Conservation (phyloP, 2,329 filamentous ascomycete species). For the Colletotrichum noveboracense region DNA sequence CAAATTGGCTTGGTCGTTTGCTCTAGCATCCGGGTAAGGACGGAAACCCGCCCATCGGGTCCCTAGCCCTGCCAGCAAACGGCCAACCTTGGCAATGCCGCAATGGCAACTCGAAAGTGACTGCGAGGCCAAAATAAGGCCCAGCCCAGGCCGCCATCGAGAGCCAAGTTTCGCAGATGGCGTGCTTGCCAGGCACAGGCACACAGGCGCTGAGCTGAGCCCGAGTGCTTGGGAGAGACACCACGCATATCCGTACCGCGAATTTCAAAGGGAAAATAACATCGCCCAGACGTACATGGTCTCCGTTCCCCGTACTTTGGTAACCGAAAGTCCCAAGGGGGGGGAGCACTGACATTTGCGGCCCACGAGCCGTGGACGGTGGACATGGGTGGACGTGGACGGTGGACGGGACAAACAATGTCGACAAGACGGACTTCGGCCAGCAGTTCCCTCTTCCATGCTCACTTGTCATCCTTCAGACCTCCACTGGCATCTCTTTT, state of each 20-base stretch:
- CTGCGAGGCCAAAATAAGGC: background rate
- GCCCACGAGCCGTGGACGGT: background rate
- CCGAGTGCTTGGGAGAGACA: background rate
- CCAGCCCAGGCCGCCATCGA: background rate
- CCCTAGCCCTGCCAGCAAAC: background rate
- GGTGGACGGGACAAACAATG: background rate
- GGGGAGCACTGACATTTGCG: background rate
- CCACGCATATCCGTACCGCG: background rate
- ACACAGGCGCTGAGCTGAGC: background rate
- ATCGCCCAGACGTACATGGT: background rate
- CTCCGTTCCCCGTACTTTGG: background rate
- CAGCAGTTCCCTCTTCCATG: background rate
- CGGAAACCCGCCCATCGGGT: background rate
- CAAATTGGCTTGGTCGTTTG: background rate
- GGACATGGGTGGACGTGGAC: background rate
- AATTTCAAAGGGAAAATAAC: background rate
- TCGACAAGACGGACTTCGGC: slow-evolving; percentile 6
- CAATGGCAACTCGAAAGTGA: background rate
- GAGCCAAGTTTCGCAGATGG: slow-evolving; percentile 6
- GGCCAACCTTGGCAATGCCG: background rate
- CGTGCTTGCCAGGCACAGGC: slow-evolving; percentile 3
- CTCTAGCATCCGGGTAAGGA: background rate
- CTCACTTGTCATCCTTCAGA: background rate
- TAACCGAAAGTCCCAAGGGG: background rate
- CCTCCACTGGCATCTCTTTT: background rate